Conservation (phyloP, 2,329 filamentous ascomycete genomes). For the Amauroascus verrucosus region DNA sequence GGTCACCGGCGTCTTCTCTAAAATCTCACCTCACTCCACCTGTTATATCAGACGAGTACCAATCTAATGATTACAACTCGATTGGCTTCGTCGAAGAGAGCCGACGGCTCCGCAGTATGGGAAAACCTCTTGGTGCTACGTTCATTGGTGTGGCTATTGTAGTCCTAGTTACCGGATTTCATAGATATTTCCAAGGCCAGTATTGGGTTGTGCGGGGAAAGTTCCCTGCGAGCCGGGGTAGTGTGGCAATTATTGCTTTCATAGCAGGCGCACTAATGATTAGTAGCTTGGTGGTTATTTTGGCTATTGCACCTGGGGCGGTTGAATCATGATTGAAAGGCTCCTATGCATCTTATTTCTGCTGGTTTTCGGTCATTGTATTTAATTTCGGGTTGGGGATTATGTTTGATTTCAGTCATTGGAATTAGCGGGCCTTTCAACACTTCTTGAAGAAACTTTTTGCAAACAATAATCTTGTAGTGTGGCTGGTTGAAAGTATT, state of each 20-base stretch:
- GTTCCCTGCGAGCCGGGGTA: conserved; percentile 54
- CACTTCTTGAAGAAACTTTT: no score
- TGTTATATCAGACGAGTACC: conserved; percentile 20
- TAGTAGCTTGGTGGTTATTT: conserved; percentile 49
- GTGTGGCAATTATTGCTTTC: conserved; percentile 48
- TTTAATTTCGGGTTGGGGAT: not conserved
- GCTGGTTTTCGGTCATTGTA: not conserved
- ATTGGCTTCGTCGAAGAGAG: conserved; percentile 15
- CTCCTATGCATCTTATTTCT: not conserved
- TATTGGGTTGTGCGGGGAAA: conserved; percentile 58
- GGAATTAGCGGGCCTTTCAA: not conserved
- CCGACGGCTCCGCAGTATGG: conserved; percentile 40
- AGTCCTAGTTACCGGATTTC: conserved; percentile 52
- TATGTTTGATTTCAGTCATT: not conserved
- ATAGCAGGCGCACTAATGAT: conserved; percentile 49
- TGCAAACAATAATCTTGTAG: no score
- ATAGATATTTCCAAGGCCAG: conserved; percentile 57
- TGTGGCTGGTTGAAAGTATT: no score
- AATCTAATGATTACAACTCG: conserved; percentile 16
- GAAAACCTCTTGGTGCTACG: conserved; percentile 54
- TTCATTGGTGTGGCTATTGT: conserved; percentile 53
- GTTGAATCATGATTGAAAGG: conserved; percentile 11
- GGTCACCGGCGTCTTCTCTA: conserved; percentile 13
- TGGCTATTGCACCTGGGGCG: conserved; percentile 42
- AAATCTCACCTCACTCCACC: conserved; percentile 16